phyloP scores from a whole-genome alignment of 805 yeast genomes.

The Yamadazyma kitorensis region DNA sequence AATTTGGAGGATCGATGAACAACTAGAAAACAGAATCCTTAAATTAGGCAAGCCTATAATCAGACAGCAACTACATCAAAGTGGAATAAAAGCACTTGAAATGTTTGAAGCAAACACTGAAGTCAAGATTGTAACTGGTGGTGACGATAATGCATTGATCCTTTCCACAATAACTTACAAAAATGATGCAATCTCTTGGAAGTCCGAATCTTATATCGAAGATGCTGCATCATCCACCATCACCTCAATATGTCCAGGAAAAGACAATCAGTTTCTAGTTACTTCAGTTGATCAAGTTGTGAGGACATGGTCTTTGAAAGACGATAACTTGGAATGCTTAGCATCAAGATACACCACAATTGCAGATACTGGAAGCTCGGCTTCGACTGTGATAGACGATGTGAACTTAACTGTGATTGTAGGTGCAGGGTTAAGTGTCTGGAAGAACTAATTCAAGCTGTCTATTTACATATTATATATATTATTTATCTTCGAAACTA shows the following conservation, averaged over 20 bases:
- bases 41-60: conserved; percentile 27
- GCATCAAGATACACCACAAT: conserved; percentile 67
- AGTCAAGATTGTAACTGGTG: conserved; percentile 64
- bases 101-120: conserved; percentile 9
- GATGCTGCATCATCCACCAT: conserved; percentile 86
- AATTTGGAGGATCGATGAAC: conserved; percentile 47
- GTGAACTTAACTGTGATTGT: conserved; percentile 51
- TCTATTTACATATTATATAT: not conserved
- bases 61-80: conserved; percentile 69
- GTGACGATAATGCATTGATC: conserved; percentile 81
- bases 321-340: conserved; percentile 19
- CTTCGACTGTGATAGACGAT: conserved; percentile 26
- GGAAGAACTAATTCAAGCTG: conserved; percentile 21
- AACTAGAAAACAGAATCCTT: not conserved
- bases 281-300: conserved; percentile 84
- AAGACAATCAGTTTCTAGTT: conserved; percentile 38
- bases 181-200: conserved; percentile 18
- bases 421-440: conserved; percentile 77
- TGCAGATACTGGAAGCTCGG: conserved; percentile 86
- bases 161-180: conserved; percentile 18
- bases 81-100: conserved; percentile 70
- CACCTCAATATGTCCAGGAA: conserved; percentile 52
- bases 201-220: conserved; percentile 32
- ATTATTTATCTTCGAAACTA: not conserved
- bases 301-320: conserved; percentile 55